Percentiles rank a stretch among this genome's conserved stretches.
These are phyloP conservation scores for Rhizophagus prolifer DNA, from an alignment of 192 early-diverging fungal species.

Conservation along the genomic window DNA sequence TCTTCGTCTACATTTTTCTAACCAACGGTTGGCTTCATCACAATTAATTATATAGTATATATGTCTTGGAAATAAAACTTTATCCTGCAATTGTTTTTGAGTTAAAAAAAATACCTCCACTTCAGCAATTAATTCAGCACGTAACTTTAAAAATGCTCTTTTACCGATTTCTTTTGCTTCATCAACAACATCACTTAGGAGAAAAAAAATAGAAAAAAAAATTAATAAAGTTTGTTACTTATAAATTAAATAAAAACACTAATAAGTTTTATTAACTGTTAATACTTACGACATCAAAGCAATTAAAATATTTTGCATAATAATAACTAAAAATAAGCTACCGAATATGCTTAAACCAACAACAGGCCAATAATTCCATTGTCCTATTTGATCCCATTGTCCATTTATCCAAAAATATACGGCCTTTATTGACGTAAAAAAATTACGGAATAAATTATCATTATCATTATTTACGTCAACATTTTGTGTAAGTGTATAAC, in stretches of 20 bases:
- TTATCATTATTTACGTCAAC: not conserved
- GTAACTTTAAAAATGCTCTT: not conserved
- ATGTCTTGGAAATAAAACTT: too few relatives aligned
- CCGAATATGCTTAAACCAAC: not conserved
- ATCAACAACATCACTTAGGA: not conserved
- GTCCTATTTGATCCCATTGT: conserved; percentile 7
- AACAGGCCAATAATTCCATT: conserved; percentile 24
- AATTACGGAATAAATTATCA: not conserved
- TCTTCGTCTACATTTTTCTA: too few relatives aligned
- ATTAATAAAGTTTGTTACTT: not conserved
- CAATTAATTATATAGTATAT: too few relatives aligned
- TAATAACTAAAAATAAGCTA: conserved; percentile 2
- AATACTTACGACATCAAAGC: conserved; percentile 18
- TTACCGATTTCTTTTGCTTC: not conserved
- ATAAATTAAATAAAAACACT: not conserved
- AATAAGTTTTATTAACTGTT: too few relatives aligned
- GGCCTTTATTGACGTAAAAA: not conserved
- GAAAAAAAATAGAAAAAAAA: not conserved
- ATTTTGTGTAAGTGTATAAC: not conserved
- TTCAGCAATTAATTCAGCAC: conserved; percentile 10
- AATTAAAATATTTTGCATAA: conserved; percentile 29
- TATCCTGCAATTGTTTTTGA: too few relatives aligned
- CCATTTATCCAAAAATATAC: conserved; percentile 15
- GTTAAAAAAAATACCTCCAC: not conserved
- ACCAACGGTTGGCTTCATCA: too few relatives aligned